Base-by-base conservation (phyloP, 371 early-diverging fungal species). In the Mucor racemosus region DNA sequence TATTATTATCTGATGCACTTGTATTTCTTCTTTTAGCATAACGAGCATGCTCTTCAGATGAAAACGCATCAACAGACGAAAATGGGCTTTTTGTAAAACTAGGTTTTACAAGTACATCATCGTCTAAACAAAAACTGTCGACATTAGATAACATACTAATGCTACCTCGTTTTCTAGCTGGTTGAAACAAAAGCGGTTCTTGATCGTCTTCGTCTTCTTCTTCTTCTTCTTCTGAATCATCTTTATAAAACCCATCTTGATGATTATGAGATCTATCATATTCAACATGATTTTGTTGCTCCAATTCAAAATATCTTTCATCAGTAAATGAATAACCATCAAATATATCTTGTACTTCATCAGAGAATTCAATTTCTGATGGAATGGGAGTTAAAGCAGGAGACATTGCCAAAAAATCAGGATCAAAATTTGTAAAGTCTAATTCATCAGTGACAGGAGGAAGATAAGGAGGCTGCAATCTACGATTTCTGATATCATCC, bases 351-450 rank as follows among this genome's bases (percentile, higher is more conserved):
- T 86, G 86, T 15, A 88, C 73, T 17, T 84, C 82, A 14, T 76
- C 69, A 8, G 81, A 77, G 54, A 85, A 53, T 8, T 79, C 81
- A 31, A 77, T 67, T 26, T 77, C 73, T 0, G 84, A 85, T 17
- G 79, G 65, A 5, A 76, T 66, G 4, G 80, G 76, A 4, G 79
- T 80, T 17, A 83, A 66, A 0, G 82, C 75, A 13, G 90, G 88
- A 15, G 85, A 68, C 87, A 88, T 89, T 19, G 68, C 50, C 21
- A 72, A 46, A 44, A 72, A 72, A 58, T 72, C 72, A 19, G 65
- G 68, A 62, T 92, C 92, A 72, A 92, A 92, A 40, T 91, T 90
- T 39, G 80, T 72, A 62, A 90, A 76, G 56, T 91, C 92, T 7
- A 81, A 63, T 21, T 84, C 85, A 7, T 85, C 78, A n/a, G 67